Evolutionary conservation across 2,329 filamentous ascomycete species (phyloP), one percentile per base, ranked within the genome.

Genomic region (Ploettnerulaceae sp.): DNA sequence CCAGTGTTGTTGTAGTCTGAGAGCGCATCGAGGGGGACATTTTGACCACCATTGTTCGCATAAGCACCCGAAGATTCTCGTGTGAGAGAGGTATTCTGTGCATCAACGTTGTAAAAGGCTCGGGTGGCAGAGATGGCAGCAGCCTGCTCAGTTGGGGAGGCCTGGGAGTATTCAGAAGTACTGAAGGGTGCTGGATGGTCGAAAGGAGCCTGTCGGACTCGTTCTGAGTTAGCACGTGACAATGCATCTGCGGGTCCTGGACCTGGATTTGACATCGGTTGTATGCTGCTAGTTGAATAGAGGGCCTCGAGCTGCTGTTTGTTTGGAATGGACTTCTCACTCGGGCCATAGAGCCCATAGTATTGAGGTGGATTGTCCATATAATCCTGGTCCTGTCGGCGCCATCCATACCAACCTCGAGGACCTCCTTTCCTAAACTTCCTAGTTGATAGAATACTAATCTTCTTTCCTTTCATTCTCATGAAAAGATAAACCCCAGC

Each of bases 341-440:
- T 45, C 7, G 36, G 29, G 14, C 34, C 21, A 24, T 38, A 53
- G n/a, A 45, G 44, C 12, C 47, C 45, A 20, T 47, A 32, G 29
- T 60, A 60, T 8, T 52, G 26, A 40, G 59, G 58, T 20, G 56
- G 53, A 15, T 53, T 42, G 14, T 57, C 53, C 20, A 29, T 25
- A 12, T 50, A 49, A 20, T 36, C 49, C 22, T 26, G 25, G 14
- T 47, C 47, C 14, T 53, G 33, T 44, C 45, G 57, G 24, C 56
- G 48, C 54, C 55, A 59, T n/a, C 58, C 60, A 52, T 58, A 60
- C 41, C 57, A 54, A 35, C 51, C 54, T 24, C 55, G 48, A 32
- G 39, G 20, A 31, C 55, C 58, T 28, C 57, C 59, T 40, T 37
- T 57, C n/a, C 45, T 47, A 32, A 59, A 43, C 25, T 49, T 43